Evolutionary conservation across 2,329 filamentous ascomycete species (phyloP), one percentile per base, ranked within the genome.

Genomic region (Xylaria sp.): DNA sequence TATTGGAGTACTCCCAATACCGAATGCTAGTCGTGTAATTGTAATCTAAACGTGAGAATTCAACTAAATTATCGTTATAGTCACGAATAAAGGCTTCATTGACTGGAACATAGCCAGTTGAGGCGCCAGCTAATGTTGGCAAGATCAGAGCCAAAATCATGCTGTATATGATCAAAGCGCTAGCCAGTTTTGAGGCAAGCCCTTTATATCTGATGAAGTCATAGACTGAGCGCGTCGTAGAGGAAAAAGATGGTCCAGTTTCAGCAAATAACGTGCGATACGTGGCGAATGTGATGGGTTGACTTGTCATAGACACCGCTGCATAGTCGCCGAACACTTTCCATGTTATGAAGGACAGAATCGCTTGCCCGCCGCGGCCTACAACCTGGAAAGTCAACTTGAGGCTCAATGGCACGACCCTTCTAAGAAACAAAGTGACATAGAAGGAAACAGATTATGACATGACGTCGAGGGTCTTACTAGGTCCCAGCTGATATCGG

Each of bases 301-400:
- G 46, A 3, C 60, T 59, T 36, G 70, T 64, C 69, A 79, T 77
- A 1, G 74, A 76, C 0, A 70, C 65, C 5, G 72, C 68, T 1
- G 76, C 59, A 42, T 77, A 77, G 5, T 74, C 63, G 10, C 75
- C 66, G 49, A 78, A 77, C 3, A 69, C 69, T 11, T 48, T 71
- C 78, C 77, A 79, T 1, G 77, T 75, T 15, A 75, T 54, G 23
- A 69, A 72, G 3, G 74, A 74, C 31, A 79, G 59, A 0, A 73
- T 26, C 4, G 73, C 63, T 62, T 80, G 78, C 0, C 76, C 77
- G 11, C 70, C 69, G 2, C 77, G 74, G 1, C 77, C 76, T 10
- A 79, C 66, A 0, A 74, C 59, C 78, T 79, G 28, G 1, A 15
- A 40, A 42, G 13, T 28, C 49, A 48, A 40, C 15, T 31, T 63